Evolutionary conservation across 106 monocot species (phyloP), one percentile per base, ranked within the genome.

Genomic region (Narthecium ossifragum): DNA sequence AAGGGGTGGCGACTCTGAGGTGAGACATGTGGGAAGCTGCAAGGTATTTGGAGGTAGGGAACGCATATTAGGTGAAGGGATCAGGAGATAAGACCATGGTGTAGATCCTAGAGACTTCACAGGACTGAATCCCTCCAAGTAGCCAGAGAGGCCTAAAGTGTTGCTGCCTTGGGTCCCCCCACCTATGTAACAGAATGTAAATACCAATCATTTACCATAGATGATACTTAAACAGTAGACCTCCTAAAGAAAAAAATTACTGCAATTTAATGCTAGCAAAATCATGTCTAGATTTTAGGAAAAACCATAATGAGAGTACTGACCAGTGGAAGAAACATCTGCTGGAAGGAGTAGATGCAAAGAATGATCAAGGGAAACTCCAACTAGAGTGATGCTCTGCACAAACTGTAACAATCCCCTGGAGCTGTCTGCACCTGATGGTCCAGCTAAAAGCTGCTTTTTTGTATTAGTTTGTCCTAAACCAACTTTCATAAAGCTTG

Each of bases 51-150:
- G 48, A 48, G 90, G 71, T 18, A 96, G 73, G 46, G 57, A 76
- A 10, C 75, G 74, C 47, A 87, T 64, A 31, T 65, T 71, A 8
- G 84, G 83, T 26, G 83, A 86, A 25, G 90, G 96, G 49, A 90
- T 74, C 36, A 96, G 47, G 46, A 90, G 69, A 69, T 86, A 84
- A 0, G 93, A 82, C 4, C 59, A 70, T n/a, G 73, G 64, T 28
- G 65, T 68, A 3, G 82, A 69, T 43, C 86, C 83, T 22, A 90
- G 30, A 27, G 94, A 90, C 59, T 78, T 96, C 32, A 90, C 75
- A 23, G 86, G 72, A 37, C 60, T 90, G 67, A 96, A 96, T 1
- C 94, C 90, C 65, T 90, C 94, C n/a, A 96, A 50, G 55, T 96
- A 86, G 24, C 77, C 64, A 8, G 77, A 56, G 28, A 63, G 22